Conservation (phyloP, 2,329 filamentous ascomycete genomes). For the Pseudofabraea citricarpa region DNA sequence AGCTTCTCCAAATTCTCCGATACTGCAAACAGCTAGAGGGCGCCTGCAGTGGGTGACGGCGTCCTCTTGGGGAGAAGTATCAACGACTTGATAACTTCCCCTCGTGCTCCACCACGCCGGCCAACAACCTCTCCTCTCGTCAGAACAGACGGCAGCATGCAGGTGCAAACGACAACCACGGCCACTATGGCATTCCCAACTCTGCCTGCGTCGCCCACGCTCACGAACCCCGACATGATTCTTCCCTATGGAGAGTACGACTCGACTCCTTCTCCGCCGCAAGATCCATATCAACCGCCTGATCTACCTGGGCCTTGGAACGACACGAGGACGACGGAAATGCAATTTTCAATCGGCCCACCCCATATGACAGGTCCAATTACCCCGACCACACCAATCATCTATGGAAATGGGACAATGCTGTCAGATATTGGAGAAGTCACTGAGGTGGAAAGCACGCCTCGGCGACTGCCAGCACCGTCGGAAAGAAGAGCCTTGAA, state of each 20-base stretch:
- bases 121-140: background rate
- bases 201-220: slow-evolving; percentile 50
- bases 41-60: background rate
- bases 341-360: slow-evolving; percentile 29
- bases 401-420: slow-evolving; percentile 67
- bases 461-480: slow-evolving; percentile 29
- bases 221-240: slow-evolving; percentile 95
- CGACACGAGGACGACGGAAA: slow-evolving; percentile 14
- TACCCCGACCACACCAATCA: slow-evolving; percentile 57
- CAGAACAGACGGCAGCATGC: background rate
- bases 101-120: background rate
- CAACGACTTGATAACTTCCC: background rate
- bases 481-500: slow-evolving; percentile 25
- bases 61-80: background rate
- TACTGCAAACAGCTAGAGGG: background rate
- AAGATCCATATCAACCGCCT: too few species aligned
- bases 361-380: slow-evolving; percentile 38
- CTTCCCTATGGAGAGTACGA: slow-evolving; percentile 67
- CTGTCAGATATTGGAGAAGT: slow-evolving; percentile 59
- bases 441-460: slow-evolving; percentile 46
- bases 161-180: slow-evolving; percentile 5
- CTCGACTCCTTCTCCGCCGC: slow-evolving; percentile 42
- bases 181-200: slow-evolving; percentile 32
- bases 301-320: slow-evolving; percentile 31
- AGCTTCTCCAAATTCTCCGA: too few species aligned